A percentile compares a stretch with the other conserved stretches of the same genome.
phyloP scores from a whole-genome alignment of 2,329 filamentous ascomycete species.

The Aspergillus novofumigatus region DNA sequence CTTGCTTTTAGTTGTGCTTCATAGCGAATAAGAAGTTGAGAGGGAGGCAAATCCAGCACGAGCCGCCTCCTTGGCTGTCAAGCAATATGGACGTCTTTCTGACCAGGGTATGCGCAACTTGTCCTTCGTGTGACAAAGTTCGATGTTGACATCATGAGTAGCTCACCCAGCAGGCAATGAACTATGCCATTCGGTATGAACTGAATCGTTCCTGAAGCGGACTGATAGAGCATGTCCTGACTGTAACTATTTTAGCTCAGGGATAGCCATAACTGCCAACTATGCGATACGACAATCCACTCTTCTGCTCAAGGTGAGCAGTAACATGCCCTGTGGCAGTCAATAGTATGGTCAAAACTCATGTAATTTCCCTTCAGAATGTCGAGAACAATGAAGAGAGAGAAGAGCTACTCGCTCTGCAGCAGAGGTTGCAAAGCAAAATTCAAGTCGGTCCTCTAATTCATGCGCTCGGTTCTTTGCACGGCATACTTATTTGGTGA shows the following conservation, averaged over 20 bases:
- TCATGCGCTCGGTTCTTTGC: background rate
- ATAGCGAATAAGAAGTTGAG: background rate
- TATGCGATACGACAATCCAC: constrained; percentile 83
- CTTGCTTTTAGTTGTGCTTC: background rate
- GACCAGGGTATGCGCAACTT: constrained; percentile 48
- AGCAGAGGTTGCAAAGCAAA: constrained; percentile 74
- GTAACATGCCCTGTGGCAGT: background rate
- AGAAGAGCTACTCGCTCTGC: constrained; percentile 67
- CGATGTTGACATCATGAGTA: constrained; percentile 28
- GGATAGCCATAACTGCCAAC: constrained; percentile 76
- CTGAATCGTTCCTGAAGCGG: background rate
- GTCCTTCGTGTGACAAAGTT: constrained; percentile 6
- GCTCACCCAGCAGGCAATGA: constrained; percentile 76
- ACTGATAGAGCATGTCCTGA: constrained; percentile 6
- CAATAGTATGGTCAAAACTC: constrained; percentile 4
- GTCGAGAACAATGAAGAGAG: constrained; percentile 64
- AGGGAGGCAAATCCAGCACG: background rate
- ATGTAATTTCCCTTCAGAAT: constrained; percentile 40
- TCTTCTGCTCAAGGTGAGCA: constrained; percentile 62
- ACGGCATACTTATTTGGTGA: constrained; percentile 3
- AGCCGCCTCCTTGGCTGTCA: background rate
- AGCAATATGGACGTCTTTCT: constrained; percentile 67
- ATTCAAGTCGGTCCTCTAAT: constrained; percentile 59
- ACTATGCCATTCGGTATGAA: constrained; percentile 71
- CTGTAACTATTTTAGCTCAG: constrained; percentile 50